Conservation (phyloP, 176 grass and related monocot genomes). For the Rhynchospora breviuscula region DNA sequence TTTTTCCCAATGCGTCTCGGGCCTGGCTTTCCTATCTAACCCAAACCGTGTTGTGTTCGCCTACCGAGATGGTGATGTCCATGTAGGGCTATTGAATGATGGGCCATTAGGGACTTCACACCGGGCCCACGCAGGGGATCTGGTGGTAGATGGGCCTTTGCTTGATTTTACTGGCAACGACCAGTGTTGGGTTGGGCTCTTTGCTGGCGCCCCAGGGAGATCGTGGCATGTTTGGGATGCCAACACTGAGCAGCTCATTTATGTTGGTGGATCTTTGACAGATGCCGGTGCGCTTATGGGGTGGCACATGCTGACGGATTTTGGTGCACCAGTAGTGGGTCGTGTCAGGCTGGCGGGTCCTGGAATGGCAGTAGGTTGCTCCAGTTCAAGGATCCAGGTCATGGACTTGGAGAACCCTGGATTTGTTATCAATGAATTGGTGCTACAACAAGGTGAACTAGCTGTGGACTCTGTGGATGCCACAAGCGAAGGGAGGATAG, state of each 20-base stretch:
- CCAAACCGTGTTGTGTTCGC: slow-evolving; percentile 23
- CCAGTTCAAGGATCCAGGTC: slow-evolving; percentile 28
- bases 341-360: slow-evolving; percentile 9
- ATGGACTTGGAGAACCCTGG: slow-evolving; percentile 18
- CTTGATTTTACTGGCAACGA: slow-evolving; percentile 31
- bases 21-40: slow-evolving; percentile 24
- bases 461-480: slow-evolving; percentile 21
- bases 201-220: slow-evolving; percentile 31
- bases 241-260: slow-evolving; percentile 22
- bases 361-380: slow-evolving; percentile 19
- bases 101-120: background rate
- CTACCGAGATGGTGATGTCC: slow-evolving; percentile 24
- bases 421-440: slow-evolving; percentile 4
- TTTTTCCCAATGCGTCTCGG: slow-evolving; percentile 33
- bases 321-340: background rate
- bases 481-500: background rate
- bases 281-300: slow-evolving; percentile 27
- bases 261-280: slow-evolving; percentile 26
- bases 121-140: slow-evolving; percentile 12
- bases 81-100: slow-evolving; percentile 13
- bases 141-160: slow-evolving; percentile 33
- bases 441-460: background rate
- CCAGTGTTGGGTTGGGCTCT: slow-evolving; percentile 37
- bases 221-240: slow-evolving; percentile 43
- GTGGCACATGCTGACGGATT: slow-evolving; percentile 32